These are phyloP conservation scores for Rosa multiflora DNA, from an alignment of 306 rosid genomes.

Conservation along the genomic window DNA sequence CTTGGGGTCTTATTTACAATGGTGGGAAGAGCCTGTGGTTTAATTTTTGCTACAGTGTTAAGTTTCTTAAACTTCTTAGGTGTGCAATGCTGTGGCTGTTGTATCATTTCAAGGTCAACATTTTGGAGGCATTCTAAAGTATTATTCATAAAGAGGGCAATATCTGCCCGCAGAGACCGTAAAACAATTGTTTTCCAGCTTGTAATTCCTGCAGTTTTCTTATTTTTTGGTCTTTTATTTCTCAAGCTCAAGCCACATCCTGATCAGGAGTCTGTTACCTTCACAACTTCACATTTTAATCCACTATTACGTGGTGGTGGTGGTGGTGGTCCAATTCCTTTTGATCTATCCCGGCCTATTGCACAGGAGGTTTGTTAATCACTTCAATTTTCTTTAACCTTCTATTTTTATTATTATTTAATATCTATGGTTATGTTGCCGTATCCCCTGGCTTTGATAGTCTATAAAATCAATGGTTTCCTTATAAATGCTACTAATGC, in stretches of 20 bases:
- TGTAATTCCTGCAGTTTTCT: constrained; percentile 82
- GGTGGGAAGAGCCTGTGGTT: constrained; percentile 61
- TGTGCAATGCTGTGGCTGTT: constrained; percentile 67
- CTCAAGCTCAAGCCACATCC: constrained; percentile 99
- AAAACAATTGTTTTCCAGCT: constrained; percentile 92
- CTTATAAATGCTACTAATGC: constrained; percentile 25
- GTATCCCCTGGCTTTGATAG: constrained; percentile 17
- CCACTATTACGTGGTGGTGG: constrained; percentile 86
- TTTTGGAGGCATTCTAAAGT: constrained; percentile 92
- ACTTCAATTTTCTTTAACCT: constrained; percentile 11
- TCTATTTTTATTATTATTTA: background rate
- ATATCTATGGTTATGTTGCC: background rate
- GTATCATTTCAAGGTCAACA: constrained; percentile 65
- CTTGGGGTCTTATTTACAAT: constrained; percentile 50
- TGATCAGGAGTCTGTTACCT: constrained; percentile 72
- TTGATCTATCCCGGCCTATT: constrained; percentile 68
- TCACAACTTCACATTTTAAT: constrained; percentile 87
- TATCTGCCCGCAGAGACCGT: constrained; percentile 89
- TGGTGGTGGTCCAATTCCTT: constrained; percentile 98
- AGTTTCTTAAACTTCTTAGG: constrained; percentile 57
- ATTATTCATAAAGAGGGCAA: constrained; percentile 75
- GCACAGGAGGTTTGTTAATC: constrained; percentile 71
- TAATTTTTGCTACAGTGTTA: constrained; percentile 50
- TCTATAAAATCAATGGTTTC: constrained; percentile 13
- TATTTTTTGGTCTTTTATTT: constrained; percentile 82